These are phyloP conservation scores for Fraxinus sp. DNA, from an alignment of 305 asterid genomes.

Conservation along the genomic window DNA sequence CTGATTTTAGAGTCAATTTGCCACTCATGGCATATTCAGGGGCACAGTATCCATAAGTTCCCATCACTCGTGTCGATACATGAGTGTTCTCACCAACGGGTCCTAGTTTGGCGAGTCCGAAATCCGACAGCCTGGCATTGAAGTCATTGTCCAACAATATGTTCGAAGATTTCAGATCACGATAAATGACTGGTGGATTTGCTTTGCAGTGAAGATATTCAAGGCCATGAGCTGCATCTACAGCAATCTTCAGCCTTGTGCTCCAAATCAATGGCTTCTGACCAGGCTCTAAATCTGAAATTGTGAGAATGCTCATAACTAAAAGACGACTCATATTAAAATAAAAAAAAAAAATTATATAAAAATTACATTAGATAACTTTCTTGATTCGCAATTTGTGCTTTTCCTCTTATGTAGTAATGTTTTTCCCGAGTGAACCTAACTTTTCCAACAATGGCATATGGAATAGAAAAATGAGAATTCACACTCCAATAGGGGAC, in stretches of 20 bases:
- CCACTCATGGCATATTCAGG: slow-evolving; percentile 72
- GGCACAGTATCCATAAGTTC: slow-evolving; percentile 64
- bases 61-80: slow-evolving; percentile 65
- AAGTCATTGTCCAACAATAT: slow-evolving; percentile 78
- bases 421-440: not conserved
- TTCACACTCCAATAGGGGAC: not conserved
- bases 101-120: slow-evolving; percentile 86
- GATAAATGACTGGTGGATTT: slow-evolving; percentile 87
- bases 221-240: slow-evolving; percentile 85
- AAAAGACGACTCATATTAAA: not conserved
- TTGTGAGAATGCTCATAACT: slow-evolving; percentile 13
- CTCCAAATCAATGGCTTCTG: slow-evolving; percentile 74
- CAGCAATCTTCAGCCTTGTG: slow-evolving; percentile 80
- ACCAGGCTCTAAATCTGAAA: slow-evolving; percentile 49
- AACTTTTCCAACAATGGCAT: not conserved
- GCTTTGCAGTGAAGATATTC: slow-evolving; percentile 86
- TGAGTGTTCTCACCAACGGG: slow-evolving; percentile 80
- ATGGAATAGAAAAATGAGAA: not conserved
- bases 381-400: not conserved
- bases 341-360: not conserved
- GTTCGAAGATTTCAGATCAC: slow-evolving; percentile 85
- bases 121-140: slow-evolving; percentile 87
- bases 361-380: not conserved
- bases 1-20: slow-evolving; percentile 56
- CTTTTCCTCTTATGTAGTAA: not conserved